Evolutionary conservation across 2,329 filamentous ascomycete species (phyloP).

Genomic region (Spiromastix sp.): DNA sequence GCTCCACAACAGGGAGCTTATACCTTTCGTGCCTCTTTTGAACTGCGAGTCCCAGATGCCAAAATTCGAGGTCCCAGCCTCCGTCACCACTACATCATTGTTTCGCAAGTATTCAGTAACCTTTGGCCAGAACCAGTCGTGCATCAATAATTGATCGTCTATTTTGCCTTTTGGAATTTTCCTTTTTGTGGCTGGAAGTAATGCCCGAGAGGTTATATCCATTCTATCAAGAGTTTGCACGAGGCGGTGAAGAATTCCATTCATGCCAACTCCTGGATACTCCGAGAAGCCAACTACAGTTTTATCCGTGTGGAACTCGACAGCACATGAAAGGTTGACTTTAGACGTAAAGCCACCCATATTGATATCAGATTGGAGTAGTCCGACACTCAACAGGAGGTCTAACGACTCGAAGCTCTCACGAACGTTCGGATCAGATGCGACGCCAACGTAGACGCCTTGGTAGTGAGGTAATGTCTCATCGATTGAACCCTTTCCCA

Average conservation of each 20-base stretch:
- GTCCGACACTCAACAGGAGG: slow-evolving; percentile 33
- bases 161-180: slow-evolving; percentile 42
- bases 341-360: slow-evolving; percentile 70
- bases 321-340: slow-evolving; percentile 66
- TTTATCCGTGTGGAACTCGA: slow-evolving; percentile 69
- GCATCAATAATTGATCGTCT: slow-evolving; percentile 31
- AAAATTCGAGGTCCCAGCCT: slow-evolving; percentile 81
- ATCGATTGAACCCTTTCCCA: slow-evolving; percentile 78
- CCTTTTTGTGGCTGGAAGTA: slow-evolving; percentile 43
- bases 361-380: slow-evolving; percentile 37
- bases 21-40: slow-evolving; percentile 63
- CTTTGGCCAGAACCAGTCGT: slow-evolving; percentile 60
- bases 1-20: slow-evolving; percentile 68
- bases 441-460: slow-evolving; percentile 75
- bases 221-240: slow-evolving; percentile 49
- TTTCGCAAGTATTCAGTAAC: slow-evolving; percentile 61
- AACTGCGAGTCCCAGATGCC: slow-evolving; percentile 80
- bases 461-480: slow-evolving; percentile 67
- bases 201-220: slow-evolving; percentile 39
- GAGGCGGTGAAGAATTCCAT: slow-evolving; percentile 64
- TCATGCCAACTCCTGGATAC: slow-evolving; percentile 67
- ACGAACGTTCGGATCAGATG: slow-evolving; percentile 47
- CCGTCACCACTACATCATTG: slow-evolving; percentile 70
- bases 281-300: slow-evolving; percentile 66
- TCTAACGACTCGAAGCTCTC: slow-evolving; percentile 32